Evolutionary conservation across 768 basidiomycete species (phyloP).

Genomic region (Crassisporium funariophilum): DNA sequence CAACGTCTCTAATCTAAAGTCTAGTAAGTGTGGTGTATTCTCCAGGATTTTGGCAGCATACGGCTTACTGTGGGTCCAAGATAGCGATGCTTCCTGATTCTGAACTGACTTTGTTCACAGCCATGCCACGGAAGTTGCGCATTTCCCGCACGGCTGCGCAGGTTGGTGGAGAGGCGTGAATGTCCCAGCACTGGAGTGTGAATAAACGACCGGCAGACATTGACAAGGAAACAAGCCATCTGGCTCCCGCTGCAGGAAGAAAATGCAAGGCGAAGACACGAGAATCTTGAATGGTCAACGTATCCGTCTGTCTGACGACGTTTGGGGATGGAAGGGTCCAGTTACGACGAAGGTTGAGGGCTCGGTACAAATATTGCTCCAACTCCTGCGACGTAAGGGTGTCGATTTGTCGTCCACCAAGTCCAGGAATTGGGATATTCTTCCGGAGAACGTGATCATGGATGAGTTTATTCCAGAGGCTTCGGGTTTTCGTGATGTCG

Average conservation of each 20-base stretch:
- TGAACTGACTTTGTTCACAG: constrained; percentile 43
- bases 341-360: constrained; percentile 45
- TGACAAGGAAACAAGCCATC: constrained; percentile 51
- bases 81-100: constrained; percentile 42
- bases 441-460: constrained; percentile 40
- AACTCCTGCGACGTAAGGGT: constrained; percentile 44
- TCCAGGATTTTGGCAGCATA: constrained; percentile 8
- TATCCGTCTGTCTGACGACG: constrained; percentile 6
- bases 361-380: constrained; percentile 41
- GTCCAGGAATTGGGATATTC: constrained; percentile 50
- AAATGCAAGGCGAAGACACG: constrained; percentile 50
- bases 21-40: constrained; percentile 24
- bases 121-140: constrained; percentile 42
- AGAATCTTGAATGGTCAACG: constrained; percentile 23
- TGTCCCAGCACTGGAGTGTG: constrained; percentile 61
- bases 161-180: constrained; percentile 30
- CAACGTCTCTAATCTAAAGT: constrained; percentile 45
- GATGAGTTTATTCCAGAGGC: constrained; percentile 53
- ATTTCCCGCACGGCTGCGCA: constrained; percentile 46
- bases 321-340: constrained; percentile 42
- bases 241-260: constrained; percentile 41
- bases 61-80: constrained; percentile 39
- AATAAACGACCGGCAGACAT: constrained; percentile 19
- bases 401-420: constrained; percentile 31
- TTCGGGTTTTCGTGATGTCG: constrained; percentile 44